These are phyloP conservation scores for Calonectria pteridis DNA, from an alignment of 2,329 filamentous ascomycete species.

Conservation along the genomic window DNA sequence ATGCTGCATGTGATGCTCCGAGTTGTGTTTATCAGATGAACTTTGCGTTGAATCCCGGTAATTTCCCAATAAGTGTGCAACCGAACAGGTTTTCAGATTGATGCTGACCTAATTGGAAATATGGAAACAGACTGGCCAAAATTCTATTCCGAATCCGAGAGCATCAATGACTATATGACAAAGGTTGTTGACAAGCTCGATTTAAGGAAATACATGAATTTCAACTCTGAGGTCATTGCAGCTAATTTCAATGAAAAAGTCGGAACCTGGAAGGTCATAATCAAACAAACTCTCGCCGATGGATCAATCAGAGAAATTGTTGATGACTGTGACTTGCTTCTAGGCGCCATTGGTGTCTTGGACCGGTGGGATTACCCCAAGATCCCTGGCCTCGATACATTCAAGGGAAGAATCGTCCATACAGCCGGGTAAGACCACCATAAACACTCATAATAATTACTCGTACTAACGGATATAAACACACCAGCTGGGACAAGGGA, in stretches of 20 bases:
- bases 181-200: background rate
- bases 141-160: background rate
- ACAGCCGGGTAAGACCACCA: background rate
- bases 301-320: background rate
- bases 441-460: no score
- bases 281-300: background rate
- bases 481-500: background rate
- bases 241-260: background rate
- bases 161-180: background rate
- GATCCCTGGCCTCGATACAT: background rate
- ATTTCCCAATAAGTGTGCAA: no score
- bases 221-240: background rate
- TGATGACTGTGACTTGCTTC: background rate
- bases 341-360: background rate
- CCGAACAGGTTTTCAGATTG: no score
- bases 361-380: conserved; percentile 6
- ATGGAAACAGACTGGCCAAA: background rate
- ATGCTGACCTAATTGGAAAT: background rate
- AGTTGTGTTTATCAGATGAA: background rate
- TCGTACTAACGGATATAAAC: no score
- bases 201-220: background rate
- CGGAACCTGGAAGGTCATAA: background rate
- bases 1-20: conserved; percentile 1
- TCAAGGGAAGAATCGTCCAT: conserved; percentile 3
- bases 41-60: conserved; percentile 5